phyloP scores from a whole-genome alignment of 768 basidiomycete species.

The Agrocybe praecox region DNA sequence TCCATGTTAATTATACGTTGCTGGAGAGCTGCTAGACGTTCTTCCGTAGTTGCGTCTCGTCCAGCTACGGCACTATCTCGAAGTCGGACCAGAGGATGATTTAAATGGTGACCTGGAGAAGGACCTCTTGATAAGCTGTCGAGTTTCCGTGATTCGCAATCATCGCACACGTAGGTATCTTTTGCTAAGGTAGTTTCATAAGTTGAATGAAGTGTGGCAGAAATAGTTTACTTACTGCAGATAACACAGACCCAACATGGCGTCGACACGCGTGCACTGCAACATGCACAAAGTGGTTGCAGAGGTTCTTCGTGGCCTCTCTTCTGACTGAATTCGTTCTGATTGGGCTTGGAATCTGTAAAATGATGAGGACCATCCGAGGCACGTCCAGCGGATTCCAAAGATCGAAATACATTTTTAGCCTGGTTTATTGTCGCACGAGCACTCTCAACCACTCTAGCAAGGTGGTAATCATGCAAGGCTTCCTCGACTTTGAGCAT shows the following conservation, averaged over 20 bases:
- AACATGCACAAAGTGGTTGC: constrained; percentile 21
- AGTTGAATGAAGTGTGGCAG: not conserved
- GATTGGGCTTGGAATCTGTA: not conserved
- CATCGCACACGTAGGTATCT: constrained; percentile 34
- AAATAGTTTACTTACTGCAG: constrained; percentile 17
- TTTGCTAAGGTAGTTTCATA: constrained; percentile 16
- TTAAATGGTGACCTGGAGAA: constrained; percentile 17
- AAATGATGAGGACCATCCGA: not conserved
- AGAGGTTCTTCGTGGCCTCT: constrained; percentile 1
- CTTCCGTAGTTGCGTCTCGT: constrained; percentile 23
- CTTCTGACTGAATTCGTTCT: not conserved
- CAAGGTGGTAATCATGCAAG: constrained; percentile 33
- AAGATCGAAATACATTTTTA: constrained; percentile 26
- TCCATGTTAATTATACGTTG: constrained; percentile 30
- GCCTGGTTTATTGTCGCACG: constrained; percentile 22
- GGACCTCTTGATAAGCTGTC: constrained; percentile 14
- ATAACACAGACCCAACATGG: constrained; percentile 28
- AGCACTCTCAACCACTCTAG: constrained; percentile 27
- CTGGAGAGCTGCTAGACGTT: constrained; percentile 28
- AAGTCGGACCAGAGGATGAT: constrained; percentile 31
- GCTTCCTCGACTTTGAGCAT: constrained; percentile 33
- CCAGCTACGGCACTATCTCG: constrained; percentile 21
- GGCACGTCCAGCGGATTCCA: constrained; percentile 17
- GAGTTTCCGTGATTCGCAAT: constrained; percentile 26
- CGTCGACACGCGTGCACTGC: constrained; percentile 16